Base-by-base conservation (phyloP, 352 stramenopile genomes). In the Peronospora destructor region DNA sequence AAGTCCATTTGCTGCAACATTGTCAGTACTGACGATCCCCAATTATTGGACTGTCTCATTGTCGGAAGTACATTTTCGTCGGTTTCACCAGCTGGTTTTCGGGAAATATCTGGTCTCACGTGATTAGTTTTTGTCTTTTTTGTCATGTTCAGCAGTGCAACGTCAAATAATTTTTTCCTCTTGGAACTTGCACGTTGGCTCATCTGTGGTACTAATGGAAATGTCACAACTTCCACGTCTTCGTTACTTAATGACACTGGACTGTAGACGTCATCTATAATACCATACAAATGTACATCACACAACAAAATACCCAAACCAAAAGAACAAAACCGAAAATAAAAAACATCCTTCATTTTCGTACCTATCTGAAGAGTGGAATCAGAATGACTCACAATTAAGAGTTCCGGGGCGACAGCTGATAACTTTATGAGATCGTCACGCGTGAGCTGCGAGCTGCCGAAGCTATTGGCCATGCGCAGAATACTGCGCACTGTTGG, bases 401-500 rank as follows among this genome's bases (percentile, higher is more conserved):
- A 26, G 5, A 91, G 59, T 0, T 67, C 49, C 0, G 80, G 75
- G 4, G 76, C 80, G n/a, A 76, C 4, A 10, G 41, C 38, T 26
- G 71, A 54, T 61, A 91, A 68, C 4, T 48, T 38, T 8, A 63
- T 53, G 12, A 91, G 52, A 23, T 84, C 62, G 1, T 51, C 45
- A 0, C 50, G 59, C 8, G 60, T 67, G n/a, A 88, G 34, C 10
- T 65, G 49, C 14, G 33, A 53, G 26, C 48, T 50, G n/a, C 71
- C 62, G 25, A 87, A 68, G 38, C 73, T 88, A 45, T 78, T 74
- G 55, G 66, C 75, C 52, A 88, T 72, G 23, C 69, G 66, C 25
- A 88, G 49, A 33, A 87, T 64, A 17, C 76, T 87, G 19, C 35
- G 61, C 34, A 82, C 63, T 21, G 50, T 85, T 14, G 78, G 45